A percentile compares a stretch with the other conserved stretches of the same genome.
phyloP scores from a whole-genome alignment of 208 protist genomes.

The Leishmania tropica region DNA sequence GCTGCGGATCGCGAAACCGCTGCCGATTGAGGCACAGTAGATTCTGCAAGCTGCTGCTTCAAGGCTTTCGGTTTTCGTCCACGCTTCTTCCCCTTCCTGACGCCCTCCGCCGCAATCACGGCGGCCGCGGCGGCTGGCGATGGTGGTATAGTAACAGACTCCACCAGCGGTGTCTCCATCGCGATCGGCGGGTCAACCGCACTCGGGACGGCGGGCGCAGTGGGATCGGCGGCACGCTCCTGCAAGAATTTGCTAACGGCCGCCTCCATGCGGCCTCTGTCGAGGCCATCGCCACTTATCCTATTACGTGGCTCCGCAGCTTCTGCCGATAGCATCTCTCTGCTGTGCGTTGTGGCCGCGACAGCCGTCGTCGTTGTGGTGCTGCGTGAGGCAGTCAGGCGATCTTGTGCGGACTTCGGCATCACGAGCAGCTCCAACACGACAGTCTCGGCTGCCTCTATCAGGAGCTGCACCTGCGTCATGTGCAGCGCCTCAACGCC shows the following conservation, averaged over 20 bases:
- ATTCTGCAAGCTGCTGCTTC: background rate
- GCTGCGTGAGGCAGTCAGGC: background rate
- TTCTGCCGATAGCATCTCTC: background rate
- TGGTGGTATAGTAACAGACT: background rate
- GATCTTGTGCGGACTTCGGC: slow-evolving; percentile 16
- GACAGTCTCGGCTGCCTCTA: slow-evolving; percentile 44
- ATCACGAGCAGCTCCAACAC: slow-evolving; percentile 69
- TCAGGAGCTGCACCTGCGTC: slow-evolving; percentile 46
- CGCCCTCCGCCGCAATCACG: background rate
- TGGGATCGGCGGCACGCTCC: background rate
- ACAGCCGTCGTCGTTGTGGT: background rate
- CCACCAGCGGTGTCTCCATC: slow-evolving; percentile 20
- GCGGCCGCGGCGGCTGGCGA: slow-evolving; percentile 8
- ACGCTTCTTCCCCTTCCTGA: background rate
- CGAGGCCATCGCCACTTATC: background rate
- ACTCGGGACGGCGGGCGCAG: background rate
- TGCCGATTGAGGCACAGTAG: background rate
- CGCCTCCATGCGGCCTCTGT: background rate
- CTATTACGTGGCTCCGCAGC: background rate
- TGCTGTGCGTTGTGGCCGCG: background rate
- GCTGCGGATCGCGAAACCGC: background rate
- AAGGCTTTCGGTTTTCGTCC: background rate
- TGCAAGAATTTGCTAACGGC: background rate
- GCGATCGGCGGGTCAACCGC: background rate
- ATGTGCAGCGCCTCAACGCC: slow-evolving; percentile 60